Evolutionary conservation across 140 eudicot species (phyloP), one percentile per base, ranked within the genome.

Genomic region (Flaveria floridana): DNA sequence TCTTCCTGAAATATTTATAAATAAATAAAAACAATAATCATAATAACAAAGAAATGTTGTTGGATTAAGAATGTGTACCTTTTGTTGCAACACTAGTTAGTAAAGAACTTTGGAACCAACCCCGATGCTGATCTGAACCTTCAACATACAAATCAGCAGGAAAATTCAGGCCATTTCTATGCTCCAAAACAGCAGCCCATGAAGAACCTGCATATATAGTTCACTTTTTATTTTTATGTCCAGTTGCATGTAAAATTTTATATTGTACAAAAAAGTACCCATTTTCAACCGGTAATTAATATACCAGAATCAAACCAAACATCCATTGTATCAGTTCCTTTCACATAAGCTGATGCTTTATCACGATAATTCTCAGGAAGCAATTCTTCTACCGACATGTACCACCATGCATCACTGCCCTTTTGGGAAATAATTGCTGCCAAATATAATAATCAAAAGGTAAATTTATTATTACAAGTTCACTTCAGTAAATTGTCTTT

Each of bases 321-420:
- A 84, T 94, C 99, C 99, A 94, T 94, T 28, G 99, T 94, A 83
- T 94, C 99, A 44, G 90, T 88, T 72, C 99, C 99, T 80, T 90
- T 94, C 41, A 86, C 90, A 73, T 90, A 94, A 46, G 79, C 87
- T 65, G 92, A 79, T 77, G 97, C 99, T 81, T 90, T 86, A 75
- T 84, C 84, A 65, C 87, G 96, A 84, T 91, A 94, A 8, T 70
- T 82, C 25, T 83, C 96, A 64, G 97, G 99, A 83, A 91, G 99
- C 79, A 94, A 83, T 14, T 90, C 99, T 81, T 94, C 97, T 70
- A 85, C 95, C 19, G 80, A 52, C 99, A 94, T 87, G 83, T 90
- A 87, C 99, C 99, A 94, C 97, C 99, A 94, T 37, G 96, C 96
- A 88, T 94, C 99, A 76, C 97, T 94, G 42, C 99, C 97, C 85